Evolutionary conservation across 2,329 filamentous ascomycete genomes (phyloP), one percentile per base, ranked within the genome.

Genomic region (Aspergillus unguis): DNA sequence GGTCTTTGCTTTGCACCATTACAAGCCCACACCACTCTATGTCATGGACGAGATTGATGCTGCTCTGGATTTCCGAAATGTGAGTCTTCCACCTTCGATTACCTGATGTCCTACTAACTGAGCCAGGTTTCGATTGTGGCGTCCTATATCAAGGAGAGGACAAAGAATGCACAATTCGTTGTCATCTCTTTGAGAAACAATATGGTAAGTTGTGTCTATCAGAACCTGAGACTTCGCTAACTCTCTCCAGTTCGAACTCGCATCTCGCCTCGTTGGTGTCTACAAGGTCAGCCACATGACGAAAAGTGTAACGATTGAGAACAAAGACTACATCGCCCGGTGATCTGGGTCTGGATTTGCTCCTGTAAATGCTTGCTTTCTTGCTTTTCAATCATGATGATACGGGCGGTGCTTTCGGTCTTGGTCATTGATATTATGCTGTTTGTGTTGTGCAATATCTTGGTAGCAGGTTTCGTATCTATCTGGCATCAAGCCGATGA

Each of bases 21-120:
- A 96, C 74, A 95, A 95, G 77, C 94, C 94, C 7, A 99, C 94
- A 56, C 94, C 94, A 48, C 74, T 99, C 57, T 99, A 99, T 71
- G 94, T 99, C 65, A 99, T 99, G 94, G 94, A 99, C 75, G 94
- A 99, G 77, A 99, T 99, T 71, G 94, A 99, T 74, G 94, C 94
- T 25, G 94, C 94, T 29, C 75, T 99, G 75, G 94, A 99, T 77
- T 99, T 99, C 80, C 81, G 92, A 75, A 99, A 99, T 70, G 94
- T 95, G 68, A 86, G 89, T 84, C 17, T 41, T 8, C n/a, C 28
- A 53, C 38, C 8, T n/a, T 29, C 37, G 17, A 28, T 5, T 38
- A 8, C 26, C 10, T 35, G 3, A 17, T 44, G 35, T 6, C 11
- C 37, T 41, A 46, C 57, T 64, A 54, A 63, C 33, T 36, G 6